Base-by-base conservation (phyloP, 73 alveolate species). In the Effrenium voratum region DNA sequence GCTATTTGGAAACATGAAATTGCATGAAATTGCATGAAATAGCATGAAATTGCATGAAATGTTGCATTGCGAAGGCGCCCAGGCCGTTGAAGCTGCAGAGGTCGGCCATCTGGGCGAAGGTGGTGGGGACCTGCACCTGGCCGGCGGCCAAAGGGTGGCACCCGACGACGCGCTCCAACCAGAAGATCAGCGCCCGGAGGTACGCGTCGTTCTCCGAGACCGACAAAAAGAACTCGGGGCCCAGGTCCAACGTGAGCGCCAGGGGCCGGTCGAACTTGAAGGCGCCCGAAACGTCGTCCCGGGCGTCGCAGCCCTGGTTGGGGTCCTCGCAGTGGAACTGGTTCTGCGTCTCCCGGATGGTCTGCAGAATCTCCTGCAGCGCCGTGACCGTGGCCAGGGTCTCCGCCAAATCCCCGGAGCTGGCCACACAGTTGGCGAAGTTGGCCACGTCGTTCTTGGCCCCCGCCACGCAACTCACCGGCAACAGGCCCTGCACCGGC, bases 81-180 rank as follows among this genome's bases (percentile, higher is more conserved):
- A 45, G 63, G 19, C 97, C 97, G 36, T 90, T 90, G 97, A 90
- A 90, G 88, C 88, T 68, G 70, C 97, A 90, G 12, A 30, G 52
- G 22, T 68, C 50, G 19, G 97, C 86, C 77, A 68, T 76, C 59
- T 90, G 75, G n/a, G 75, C 97, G 16, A 90, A 70, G 77, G 77
- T 43, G 32, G 66, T 45, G 2, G 97, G 97, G 40, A 90, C 97
- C 76, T 90, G 97, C 63, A 90, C 97, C 59, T 90, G 94, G n/a
- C 97, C 97, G 19, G 49, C 97, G 2, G 97, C 86, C 45, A 90
- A 28, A 1, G 97, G 77, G 68, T 90, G 97, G 87, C 97, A 90
- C 40, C 97, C 97, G n/a, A 90, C 86, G 43, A 90, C 87, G 13
- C 97, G 97, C 59, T 90, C 97, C 86, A 90, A 32, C 97, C 97